Evolutionary conservation across 495 filamentous ascomycete species (phyloP).

Genomic region (Astrocystis sublimbata): DNA sequence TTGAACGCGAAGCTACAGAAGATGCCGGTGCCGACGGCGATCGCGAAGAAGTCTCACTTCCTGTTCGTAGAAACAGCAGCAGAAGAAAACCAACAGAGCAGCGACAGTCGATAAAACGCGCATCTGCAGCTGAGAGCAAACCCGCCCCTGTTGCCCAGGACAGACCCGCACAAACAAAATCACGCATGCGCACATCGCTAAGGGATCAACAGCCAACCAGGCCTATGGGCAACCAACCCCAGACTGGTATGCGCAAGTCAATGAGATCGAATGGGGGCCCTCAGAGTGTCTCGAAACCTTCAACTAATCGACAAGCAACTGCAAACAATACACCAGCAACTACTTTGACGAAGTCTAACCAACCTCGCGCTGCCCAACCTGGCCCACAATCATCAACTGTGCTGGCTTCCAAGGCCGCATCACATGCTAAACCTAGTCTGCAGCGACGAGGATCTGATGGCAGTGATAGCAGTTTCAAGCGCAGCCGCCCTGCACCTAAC

Average conservation of each 20-base stretch:
- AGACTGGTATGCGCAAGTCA: slow-evolving; percentile 38
- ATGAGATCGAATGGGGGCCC: slow-evolving; percentile 26
- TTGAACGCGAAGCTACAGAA: slow-evolving; percentile 56
- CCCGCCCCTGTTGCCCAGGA: neutral
- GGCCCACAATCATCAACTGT: slow-evolving; percentile 12
- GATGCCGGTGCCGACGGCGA: slow-evolving; percentile 50
- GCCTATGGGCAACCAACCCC: slow-evolving; percentile 24
- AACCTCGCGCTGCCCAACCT: neutral
- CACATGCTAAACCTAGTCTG: slow-evolving; percentile 19
- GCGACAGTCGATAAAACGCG: slow-evolving; percentile 12
- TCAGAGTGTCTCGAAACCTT: slow-evolving; percentile 20
- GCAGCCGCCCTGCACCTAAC: slow-evolving; percentile 28
- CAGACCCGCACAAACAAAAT: slow-evolving; percentile 25
- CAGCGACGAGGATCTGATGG: slow-evolving; percentile 45
- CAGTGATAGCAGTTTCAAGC: slow-evolving; percentile 54
- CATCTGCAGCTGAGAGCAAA: neutral
- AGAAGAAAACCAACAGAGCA: slow-evolving; percentile 21
- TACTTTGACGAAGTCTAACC: slow-evolving; percentile 15
- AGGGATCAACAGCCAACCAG: slow-evolving; percentile 26
- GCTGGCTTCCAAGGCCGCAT: slow-evolving; percentile 17
- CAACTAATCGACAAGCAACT: slow-evolving; percentile 8
- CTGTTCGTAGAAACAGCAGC: slow-evolving; percentile 26
- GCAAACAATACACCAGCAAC: slow-evolving; percentile 17
- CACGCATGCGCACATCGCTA: slow-evolving; percentile 44
- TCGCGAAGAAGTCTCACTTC: slow-evolving; percentile 37